Conservation (phyloP, 495 filamentous ascomycete species). For the Penicillium herquei region DNA sequence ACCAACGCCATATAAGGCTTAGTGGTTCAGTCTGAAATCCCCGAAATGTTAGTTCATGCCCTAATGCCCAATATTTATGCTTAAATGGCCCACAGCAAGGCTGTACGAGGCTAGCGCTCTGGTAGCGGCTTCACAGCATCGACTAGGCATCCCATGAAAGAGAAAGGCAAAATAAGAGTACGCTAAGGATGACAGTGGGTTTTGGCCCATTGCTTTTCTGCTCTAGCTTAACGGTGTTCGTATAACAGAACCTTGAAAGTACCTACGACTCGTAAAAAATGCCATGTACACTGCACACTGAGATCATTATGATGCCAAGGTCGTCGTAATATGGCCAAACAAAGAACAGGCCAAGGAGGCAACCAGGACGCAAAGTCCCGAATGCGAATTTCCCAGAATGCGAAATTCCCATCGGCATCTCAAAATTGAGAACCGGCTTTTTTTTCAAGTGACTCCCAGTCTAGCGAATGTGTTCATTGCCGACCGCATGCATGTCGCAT, state of each 20-base stretch:
- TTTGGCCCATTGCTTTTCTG: conserved; percentile 1
- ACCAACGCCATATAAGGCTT: conserved; percentile 2
- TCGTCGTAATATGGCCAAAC: not conserved
- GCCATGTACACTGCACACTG: not conserved
- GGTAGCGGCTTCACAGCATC: conserved; percentile 8
- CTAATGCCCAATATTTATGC: conserved; percentile 19
- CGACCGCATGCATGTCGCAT: conserved; percentile 12
- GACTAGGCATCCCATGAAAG: not conserved
- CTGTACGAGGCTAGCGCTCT: conserved; percentile 15
- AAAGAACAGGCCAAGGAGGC: not conserved
- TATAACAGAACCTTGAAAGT: no score
- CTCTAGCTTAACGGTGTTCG: not conserved
- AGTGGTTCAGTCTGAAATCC: conserved; percentile 9
- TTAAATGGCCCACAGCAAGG: conserved; percentile 20
- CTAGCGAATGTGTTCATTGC: conserved; percentile 3
- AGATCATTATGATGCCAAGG: not conserved
- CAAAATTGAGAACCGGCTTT: conserved; percentile 3
- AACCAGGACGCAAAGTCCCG: no score
- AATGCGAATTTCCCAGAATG: not conserved
- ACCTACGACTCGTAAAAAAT: no score
- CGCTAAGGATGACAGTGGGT: conserved; percentile 1
- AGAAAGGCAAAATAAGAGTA: conserved; percentile 1
- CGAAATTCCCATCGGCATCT: not conserved
- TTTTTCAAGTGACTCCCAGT: not conserved
- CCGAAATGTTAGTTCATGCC: conserved; percentile 12